Conservation (phyloP, 2,329 filamentous ascomycete species). For the Arthrobotrys sphaeroides region DNA sequence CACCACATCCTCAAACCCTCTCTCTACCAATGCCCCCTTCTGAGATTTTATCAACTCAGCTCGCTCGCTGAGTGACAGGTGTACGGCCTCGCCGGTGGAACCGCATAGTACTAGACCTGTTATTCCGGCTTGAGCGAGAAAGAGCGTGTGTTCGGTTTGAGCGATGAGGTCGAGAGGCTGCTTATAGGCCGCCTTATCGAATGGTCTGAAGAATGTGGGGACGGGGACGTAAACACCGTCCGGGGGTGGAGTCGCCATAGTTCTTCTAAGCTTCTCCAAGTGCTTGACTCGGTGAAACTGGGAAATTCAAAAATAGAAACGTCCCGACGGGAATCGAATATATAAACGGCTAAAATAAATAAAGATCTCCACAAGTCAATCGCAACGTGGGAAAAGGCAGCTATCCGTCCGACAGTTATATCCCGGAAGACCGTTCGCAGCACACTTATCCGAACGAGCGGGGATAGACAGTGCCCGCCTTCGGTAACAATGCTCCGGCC, state of each 20-base stretch:
- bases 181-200: conserved; percentile 63
- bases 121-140: conserved; percentile 70
- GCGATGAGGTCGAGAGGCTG: conserved; percentile 69
- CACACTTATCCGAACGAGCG: too few species aligned
- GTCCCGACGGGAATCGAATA: background rate
- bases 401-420: conserved; percentile 15
- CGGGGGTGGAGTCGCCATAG: conserved; percentile 62
- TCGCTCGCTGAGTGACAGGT: conserved; percentile 70
- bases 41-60: conserved; percentile 67
- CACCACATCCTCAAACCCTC: conserved; percentile 69
- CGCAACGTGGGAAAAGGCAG: background rate
- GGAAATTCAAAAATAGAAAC: background rate
- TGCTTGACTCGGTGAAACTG: too few species aligned
- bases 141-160: conserved; percentile 69
- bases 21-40: conserved; percentile 67
- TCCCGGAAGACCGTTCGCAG: too few species aligned
- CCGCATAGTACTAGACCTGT: conserved; percentile 71
- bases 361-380: too few species aligned
- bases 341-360: background rate
- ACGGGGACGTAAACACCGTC: conserved; percentile 70
- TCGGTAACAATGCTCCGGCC: conserved; percentile 2
- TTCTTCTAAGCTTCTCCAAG: background rate
- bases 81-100: conserved; percentile 72
- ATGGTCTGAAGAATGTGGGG: conserved; percentile 70
- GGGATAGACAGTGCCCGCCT: background rate